A percentile compares a stretch with the other conserved stretches of the same genome.
Conservation (phyloP, 257 asterid genomes). For the Lycium barbarum region DNA sequence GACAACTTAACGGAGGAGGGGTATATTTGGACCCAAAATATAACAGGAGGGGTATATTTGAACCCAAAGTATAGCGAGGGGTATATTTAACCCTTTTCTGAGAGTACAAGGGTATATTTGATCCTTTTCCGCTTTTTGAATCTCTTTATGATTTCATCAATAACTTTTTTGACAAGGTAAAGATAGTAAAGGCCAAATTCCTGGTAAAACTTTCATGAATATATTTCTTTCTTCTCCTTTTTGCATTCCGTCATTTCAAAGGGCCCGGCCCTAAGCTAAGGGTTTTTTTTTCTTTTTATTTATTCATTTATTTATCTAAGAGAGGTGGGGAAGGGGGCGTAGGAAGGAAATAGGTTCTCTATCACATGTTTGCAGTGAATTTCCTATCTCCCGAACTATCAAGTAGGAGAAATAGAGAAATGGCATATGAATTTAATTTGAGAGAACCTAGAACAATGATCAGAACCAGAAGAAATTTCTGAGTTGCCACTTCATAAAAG, state of each 20-base stretch:
- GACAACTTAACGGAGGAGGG: too few relatives aligned
- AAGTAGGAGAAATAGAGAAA: neutral
- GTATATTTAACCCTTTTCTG: too few relatives aligned
- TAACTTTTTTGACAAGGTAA: neutral
- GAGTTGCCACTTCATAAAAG: conserved; percentile 12
- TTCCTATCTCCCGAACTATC: neutral
- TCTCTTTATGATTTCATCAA: conserved; percentile 2
- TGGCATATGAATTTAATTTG: neutral
- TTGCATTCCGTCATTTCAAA: neutral
- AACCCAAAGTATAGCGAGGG: too few relatives aligned
- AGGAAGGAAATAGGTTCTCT: conserved; percentile 19
- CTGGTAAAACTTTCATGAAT: neutral
- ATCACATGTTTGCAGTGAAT: neutral
- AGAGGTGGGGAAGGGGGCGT: neutral
- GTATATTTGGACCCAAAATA: too few relatives aligned
- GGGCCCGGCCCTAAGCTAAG: neutral
- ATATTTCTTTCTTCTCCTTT: neutral
- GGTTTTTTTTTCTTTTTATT: neutral
- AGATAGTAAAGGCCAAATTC: conserved; percentile 1
- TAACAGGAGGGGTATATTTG: too few relatives aligned
- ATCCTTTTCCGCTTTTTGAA: too few relatives aligned
- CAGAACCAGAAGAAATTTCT: conserved; percentile 14
- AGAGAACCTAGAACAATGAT: neutral
- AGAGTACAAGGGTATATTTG: too few relatives aligned
- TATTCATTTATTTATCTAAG: neutral